A percentile compares a stretch with the other conserved stretches of the same genome.
Evolutionary conservation across 2,329 filamentous ascomycete genomes (phyloP).

Genomic region (Colletotrichum lindemuthianum): DNA sequence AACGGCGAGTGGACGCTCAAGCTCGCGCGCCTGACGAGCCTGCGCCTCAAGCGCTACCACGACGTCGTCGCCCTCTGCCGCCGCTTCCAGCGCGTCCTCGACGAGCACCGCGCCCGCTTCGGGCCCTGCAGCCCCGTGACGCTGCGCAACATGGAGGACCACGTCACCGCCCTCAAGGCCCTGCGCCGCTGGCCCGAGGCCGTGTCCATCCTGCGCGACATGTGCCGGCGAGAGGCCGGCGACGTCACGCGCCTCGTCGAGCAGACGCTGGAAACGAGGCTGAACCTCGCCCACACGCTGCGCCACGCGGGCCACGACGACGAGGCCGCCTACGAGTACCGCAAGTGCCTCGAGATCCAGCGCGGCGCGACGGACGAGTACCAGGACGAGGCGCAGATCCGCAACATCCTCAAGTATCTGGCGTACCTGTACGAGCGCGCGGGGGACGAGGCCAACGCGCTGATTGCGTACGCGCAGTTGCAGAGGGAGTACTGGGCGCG

Average conservation of each 20-base stretch:
- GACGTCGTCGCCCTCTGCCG: slow-evolving; percentile 35
- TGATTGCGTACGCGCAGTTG: slow-evolving; percentile 35
- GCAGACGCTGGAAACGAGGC: slow-evolving; percentile 29
- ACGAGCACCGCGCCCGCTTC: slow-evolving; percentile 31
- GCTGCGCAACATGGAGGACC: slow-evolving; percentile 35
- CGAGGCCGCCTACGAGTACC: slow-evolving; percentile 35
- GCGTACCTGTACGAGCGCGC: slow-evolving; percentile 36
- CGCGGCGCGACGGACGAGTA: slow-evolving; percentile 26
- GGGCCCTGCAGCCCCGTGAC: slow-evolving; percentile 30
- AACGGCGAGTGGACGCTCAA: slow-evolving; percentile 38
- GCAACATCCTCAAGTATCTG: slow-evolving; percentile 35
- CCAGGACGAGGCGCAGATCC: slow-evolving; percentile 27
- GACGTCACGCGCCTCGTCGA: slow-evolving; percentile 28
- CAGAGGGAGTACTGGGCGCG: slow-evolving; percentile 32
- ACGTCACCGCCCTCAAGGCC: slow-evolving; percentile 30
- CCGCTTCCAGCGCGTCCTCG: slow-evolving; percentile 31
- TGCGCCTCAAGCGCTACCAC: slow-evolving; percentile 30
- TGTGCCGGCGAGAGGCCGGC: slow-evolving; percentile 31
- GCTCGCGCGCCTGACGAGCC: slow-evolving; percentile 34
- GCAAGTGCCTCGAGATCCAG: slow-evolving; percentile 36
- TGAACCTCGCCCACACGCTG: slow-evolving; percentile 34
- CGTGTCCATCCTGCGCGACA: slow-evolving; percentile 31
- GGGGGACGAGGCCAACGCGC: slow-evolving; percentile 18
- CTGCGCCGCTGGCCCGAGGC: slow-evolving; percentile 33
- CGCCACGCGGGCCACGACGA: slow-evolving; percentile 26